phyloP scores from a whole-genome alignment of 345 rosid genomes.

The Salix purpurea region DNA sequence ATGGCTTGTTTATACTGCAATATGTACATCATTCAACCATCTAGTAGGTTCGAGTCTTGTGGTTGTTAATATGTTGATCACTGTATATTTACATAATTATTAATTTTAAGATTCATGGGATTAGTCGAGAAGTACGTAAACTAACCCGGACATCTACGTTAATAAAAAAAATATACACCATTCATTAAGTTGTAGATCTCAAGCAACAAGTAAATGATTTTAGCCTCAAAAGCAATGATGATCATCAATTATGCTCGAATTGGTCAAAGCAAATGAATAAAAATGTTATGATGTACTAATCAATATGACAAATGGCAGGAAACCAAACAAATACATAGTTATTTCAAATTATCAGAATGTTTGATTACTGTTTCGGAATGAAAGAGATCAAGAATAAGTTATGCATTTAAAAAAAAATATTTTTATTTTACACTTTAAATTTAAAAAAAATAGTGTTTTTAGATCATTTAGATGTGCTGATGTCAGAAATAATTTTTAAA shows the following conservation, averaged over 20 bases:
- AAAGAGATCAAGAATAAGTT: too few species aligned
- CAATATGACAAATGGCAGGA: not conserved
- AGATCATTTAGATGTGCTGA: too few species aligned
- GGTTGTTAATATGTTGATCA: too few species aligned
- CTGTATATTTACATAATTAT: accelerated
- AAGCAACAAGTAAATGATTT: not conserved
- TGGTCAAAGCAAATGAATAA: not conserved
- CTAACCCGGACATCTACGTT: accelerated
- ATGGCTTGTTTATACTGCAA: not conserved
- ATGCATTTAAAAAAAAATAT: too few species aligned
- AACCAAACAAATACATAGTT: not conserved
- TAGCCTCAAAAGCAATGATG: not conserved
- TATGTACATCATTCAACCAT: not conserved
- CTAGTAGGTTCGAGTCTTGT: too few species aligned
- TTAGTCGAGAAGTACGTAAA: accelerated
- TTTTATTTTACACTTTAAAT: too few species aligned
- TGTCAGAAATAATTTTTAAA: too few species aligned
- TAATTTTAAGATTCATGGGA: accelerated
- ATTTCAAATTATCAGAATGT: not conserved
- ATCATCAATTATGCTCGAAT: not conserved
- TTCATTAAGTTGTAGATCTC: not conserved
- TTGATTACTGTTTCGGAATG: too few species aligned
- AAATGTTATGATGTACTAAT: not conserved
- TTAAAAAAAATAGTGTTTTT: too few species aligned
- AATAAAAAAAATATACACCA: too few species aligned